phyloP scores from a whole-genome alignment of 345 rosid genomes.

The Laguncularia racemosa region DNA sequence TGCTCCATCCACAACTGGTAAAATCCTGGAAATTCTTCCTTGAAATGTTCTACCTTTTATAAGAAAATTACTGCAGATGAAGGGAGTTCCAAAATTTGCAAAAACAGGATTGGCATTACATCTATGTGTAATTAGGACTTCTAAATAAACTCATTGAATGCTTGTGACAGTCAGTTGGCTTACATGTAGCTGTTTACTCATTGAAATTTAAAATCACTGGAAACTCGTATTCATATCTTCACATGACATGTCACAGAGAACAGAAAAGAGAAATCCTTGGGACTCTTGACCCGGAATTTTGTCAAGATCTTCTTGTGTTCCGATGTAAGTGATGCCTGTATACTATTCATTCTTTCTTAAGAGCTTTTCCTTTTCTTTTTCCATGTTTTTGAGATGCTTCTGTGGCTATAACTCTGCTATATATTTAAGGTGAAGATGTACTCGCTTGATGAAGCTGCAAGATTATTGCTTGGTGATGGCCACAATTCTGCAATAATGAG shows the following conservation, averaged over 20 bases:
- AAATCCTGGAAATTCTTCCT: too few species aligned
- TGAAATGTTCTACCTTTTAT: too few species aligned
- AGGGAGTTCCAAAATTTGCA: neutral
- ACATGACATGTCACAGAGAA: constrained; percentile 33
- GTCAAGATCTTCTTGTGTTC: constrained; percentile 81
- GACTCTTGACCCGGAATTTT: constrained; percentile 81
- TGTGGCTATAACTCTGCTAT: constrained; percentile 3
- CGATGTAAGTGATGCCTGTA: constrained; percentile 38
- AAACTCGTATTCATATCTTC: neutral
- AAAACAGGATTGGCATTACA: too few species aligned
- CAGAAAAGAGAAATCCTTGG: constrained; percentile 80
- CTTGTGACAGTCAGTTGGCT: too few species aligned
- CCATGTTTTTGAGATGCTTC: neutral
- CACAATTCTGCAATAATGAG: constrained; percentile 63
- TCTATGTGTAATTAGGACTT: too few species aligned
- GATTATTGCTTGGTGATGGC: constrained; percentile 66
- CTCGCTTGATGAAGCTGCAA: constrained; percentile 84
- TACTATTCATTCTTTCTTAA: neutral
- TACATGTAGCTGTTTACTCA: too few species aligned
- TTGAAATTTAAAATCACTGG: neutral
- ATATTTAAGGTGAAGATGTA: constrained; percentile 46
- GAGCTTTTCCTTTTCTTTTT: neutral
- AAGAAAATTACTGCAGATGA: too few species aligned
- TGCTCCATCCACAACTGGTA: too few species aligned
- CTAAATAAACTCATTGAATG: too few species aligned